Base-by-base conservation (phyloP, 139 green algal genomes). In the Auxenochlorella pyrenoidosa region DNA sequence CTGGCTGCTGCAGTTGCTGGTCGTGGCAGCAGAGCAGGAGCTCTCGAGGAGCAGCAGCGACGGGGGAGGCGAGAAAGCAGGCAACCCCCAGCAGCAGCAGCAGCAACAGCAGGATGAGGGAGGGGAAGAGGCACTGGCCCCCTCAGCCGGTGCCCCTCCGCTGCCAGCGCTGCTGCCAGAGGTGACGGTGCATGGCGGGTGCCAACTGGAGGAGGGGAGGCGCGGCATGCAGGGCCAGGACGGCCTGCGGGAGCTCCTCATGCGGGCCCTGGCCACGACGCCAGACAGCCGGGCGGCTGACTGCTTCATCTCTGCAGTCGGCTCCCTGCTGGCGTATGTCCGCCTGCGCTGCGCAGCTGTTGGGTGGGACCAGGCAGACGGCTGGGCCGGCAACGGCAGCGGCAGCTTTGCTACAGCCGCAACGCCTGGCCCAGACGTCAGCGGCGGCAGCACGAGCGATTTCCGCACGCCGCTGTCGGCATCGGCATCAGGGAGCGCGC, bases 1-100 rank as follows among this genome's bases (percentile, higher is more conserved):
- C 75, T 88, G 85, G 85, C 85, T 88, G 59, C 44, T 83, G 60
- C 75, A 76, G 60, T 76, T 88, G 75, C 76, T 88, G 76, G n/a
- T 88, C 40, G 76, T 76, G 24, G 76, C 76, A 19, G 85, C 85
- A 6, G 85, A 88, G 76, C 63, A 65, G 1, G 75, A 78, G 60
- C 60, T 88, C 6, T 38, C 44, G 1, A n/a, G 40, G 0, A 41
- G 84, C 24, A 26, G 82, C 82, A 32, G 28, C 79, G 28, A 60
- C 38, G 60, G 79, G 8, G 30, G 47, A 18, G 76, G 76, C 47
- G 68, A 30, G 0, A 28, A 3, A 3, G 75, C 41, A 24, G 75
- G 54, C 54, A 13, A 63, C 16, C 15, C 54, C 15, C 40, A 5
- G 40, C 73, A 36, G 73, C 73, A 77, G 75, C 75, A 81, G 41